A percentile compares a stretch with the other conserved stretches of the same genome.
phyloP scores from a whole-genome alignment of 352 stramenopile species.

The Halophytophthora batemanensis region DNA sequence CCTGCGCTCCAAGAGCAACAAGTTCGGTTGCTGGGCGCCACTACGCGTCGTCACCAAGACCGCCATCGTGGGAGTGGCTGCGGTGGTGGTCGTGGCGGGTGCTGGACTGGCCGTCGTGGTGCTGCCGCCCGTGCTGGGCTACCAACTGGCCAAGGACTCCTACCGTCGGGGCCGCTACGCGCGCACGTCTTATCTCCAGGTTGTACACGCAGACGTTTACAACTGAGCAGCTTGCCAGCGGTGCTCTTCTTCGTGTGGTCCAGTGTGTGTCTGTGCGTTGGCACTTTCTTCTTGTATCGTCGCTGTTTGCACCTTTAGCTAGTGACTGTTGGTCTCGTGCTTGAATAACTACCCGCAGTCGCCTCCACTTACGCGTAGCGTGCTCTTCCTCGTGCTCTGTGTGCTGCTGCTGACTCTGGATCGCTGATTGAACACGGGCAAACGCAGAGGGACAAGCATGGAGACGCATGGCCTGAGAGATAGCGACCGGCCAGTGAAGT shows the following conservation, averaged over 20 bases:
- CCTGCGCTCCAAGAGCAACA: constrained; percentile 60
- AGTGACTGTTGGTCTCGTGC: too few relatives aligned
- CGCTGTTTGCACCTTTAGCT: not conserved
- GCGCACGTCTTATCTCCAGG: constrained; percentile 31
- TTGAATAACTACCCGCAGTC: too few relatives aligned
- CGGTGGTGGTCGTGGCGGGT: constrained; percentile 49
- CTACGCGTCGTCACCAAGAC: constrained; percentile 75
- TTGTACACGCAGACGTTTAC: constrained; percentile 21
- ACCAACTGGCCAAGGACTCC: constrained; percentile 50
- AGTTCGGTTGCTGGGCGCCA: constrained; percentile 57
- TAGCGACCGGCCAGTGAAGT: too few relatives aligned
- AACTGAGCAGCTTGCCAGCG: constrained; percentile 20
- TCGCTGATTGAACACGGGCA: too few relatives aligned
- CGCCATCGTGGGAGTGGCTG: constrained; percentile 44
- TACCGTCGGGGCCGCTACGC: constrained; percentile 41
- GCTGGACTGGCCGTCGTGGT: constrained; percentile 66
- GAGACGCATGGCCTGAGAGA: too few relatives aligned
- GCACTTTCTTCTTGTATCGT: constrained; percentile 1
- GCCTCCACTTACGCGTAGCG: too few relatives aligned
- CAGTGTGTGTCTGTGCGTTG: not conserved
- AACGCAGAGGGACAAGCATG: too few relatives aligned
- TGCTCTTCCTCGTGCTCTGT: too few relatives aligned
- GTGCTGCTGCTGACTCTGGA: too few relatives aligned
- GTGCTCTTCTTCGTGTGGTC: not conserved
- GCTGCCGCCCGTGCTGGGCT: constrained; percentile 61